Base-by-base conservation (phyloP, 2,329 filamentous ascomycete species). In the Talaromyces sp. region DNA sequence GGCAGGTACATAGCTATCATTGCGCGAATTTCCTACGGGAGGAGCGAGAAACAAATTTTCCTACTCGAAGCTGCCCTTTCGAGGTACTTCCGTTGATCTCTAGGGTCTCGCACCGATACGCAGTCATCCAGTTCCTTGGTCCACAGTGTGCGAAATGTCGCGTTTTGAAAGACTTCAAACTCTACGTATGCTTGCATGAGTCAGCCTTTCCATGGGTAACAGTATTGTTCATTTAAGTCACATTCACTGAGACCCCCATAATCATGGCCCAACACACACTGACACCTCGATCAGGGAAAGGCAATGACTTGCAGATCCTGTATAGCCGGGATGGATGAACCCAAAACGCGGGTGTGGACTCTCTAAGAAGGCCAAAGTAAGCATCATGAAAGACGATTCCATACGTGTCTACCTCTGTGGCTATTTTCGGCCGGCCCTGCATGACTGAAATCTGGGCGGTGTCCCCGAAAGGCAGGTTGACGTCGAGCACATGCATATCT, bases 11-110 rank as follows among this genome's bases (percentile, higher is more conserved):
- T 17, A 9, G 67, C 67, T 45, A 68, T 68, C 2, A 15, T 13
- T 47, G 62, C 60, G 17, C 59, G 33, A 3, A 68, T 61, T n/a
- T 68, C 67, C 56, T 45, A 65, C 11, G 63, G 67, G 4, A 67
- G 19, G 7, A 49, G 10, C 35, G 33, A 35, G 33, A 67, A 66
- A 35, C 56, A 62, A 41, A 64, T 62, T 9, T 47, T 58, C 8
- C 22, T 31, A 27, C 15, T 17, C 25, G 22, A 31, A 6, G 11
- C 22, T 17, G 47, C 47, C 45, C 47, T 17, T 50, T 17, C 25
- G 11, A 50, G 47, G 22, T 49, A 49, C 19, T 49, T 49, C 3
- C 10, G 11, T 49, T 49, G 45, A 49, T 11, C 2, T 11, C 52
- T 27, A 10, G 27, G 19, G n/a, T n/a, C 22, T 50, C 27, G 19